Evolutionary conservation across 164 flowering plant genomes (phyloP), one percentile per base, ranked within the genome.

Genomic region (Tetrastigma voinierianum): DNA sequence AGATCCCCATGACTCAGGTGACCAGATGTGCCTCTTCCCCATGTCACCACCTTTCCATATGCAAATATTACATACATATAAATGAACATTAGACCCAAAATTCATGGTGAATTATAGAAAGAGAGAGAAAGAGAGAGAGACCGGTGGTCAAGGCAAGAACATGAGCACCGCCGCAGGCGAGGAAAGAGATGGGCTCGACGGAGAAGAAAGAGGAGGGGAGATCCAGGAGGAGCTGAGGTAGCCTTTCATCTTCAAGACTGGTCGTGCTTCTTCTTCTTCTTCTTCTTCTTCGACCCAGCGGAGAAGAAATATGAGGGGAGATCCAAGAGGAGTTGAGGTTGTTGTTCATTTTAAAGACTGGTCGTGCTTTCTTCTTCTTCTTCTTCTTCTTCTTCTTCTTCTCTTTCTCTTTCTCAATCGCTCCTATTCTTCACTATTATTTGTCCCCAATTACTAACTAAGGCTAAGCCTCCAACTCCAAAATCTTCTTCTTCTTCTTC

Each of bases 391-490:
- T n/a, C n/a, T n/a, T n/a, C n/a, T n/a, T n/a, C n/a, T n/a, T n/a
- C n/a, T n/a, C n/a, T n/a, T n/a, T n/a, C n/a, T n/a, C n/a, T n/a
- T n/a, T n/a, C n/a, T n/a, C n/a, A n/a, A n/a, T n/a, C n/a, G n/a
- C n/a, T n/a, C n/a, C n/a, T n/a, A n/a, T n/a, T n/a, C n/a, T n/a
- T n/a, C n/a, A n/a, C n/a, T n/a, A n/a, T n/a, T n/a, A n/a, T n/a
- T n/a, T n/a, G n/a, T n/a, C n/a, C n/a, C n/a, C n/a, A n/a, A n/a
- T n/a, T n/a, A n/a, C n/a, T n/a, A n/a, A n/a, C n/a, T n/a, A n/a
- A n/a, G n/a, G n/a, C n/a, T n/a, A n/a, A 94, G 78, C 76, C 98
- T 97, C 98, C 97, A 91, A 67, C 97, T 91, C 96, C 95, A 88
- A 46, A 81, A 73, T 58, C n/a, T n/a, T 59, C 61, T 61, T 71